Evolutionary conservation across 1,284 basidiomycete species (phyloP).

Genomic region (Wallemia mellicola): DNA sequence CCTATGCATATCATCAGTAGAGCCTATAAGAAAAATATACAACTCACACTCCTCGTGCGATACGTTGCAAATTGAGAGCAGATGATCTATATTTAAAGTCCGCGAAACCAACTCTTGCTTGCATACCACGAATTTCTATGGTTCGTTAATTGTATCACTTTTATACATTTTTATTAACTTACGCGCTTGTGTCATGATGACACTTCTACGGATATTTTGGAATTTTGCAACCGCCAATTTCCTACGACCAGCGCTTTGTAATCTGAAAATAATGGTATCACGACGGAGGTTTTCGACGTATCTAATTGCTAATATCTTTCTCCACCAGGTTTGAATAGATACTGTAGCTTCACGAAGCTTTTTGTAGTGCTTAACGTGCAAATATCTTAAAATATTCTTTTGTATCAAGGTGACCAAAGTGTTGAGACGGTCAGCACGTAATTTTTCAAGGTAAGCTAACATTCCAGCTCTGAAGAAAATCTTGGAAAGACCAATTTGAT

Average conservation of each 20-base stretch:
- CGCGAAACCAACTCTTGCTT: conserved; percentile 34
- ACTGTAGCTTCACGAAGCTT: conserved; percentile 42
- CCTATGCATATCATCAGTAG: neutral
- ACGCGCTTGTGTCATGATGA: conserved; percentile 61
- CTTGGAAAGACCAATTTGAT: conserved; percentile 86
- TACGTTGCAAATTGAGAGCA: conserved; percentile 37
- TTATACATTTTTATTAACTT: conserved; percentile 16
- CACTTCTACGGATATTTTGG: conserved; percentile 28
- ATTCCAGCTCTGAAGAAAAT: conserved; percentile 99
- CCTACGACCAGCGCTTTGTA: conserved; percentile 44
- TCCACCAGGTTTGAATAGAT: conserved; percentile 78
- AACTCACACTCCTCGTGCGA: conserved; percentile 9
- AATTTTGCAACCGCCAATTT: conserved; percentile 46
- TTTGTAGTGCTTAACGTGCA: conserved; percentile 56
- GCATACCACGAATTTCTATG: conserved; percentile 52
- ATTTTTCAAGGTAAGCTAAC: conserved; percentile 82
- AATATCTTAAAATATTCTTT: conserved; percentile 70
- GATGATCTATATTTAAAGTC: conserved; percentile 33
- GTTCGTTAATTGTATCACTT: conserved; percentile 2
- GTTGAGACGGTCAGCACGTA: conserved; percentile 63
- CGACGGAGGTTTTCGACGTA: conserved; percentile 40
- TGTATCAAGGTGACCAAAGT: conserved; percentile 77
- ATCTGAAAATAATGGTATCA: conserved; percentile 38
- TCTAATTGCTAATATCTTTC: conserved; percentile 43
- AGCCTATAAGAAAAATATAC: neutral